phyloP scores from a whole-genome alignment of 495 filamentous ascomycete species.

The Penicillium robsamsonii region DNA sequence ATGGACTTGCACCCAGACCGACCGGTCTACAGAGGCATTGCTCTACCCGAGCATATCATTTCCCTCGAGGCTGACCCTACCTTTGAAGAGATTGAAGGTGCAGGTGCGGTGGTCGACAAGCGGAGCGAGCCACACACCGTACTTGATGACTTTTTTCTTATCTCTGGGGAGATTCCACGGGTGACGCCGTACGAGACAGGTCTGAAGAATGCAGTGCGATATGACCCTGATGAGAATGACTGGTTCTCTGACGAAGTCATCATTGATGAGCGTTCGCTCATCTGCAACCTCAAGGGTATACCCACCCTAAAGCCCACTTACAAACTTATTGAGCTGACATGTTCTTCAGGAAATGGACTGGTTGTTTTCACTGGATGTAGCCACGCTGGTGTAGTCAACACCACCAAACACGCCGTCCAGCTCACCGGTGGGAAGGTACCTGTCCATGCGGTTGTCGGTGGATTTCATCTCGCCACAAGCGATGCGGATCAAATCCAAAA shows the following conservation, averaged over 20 bases:
- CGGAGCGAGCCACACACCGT: constrained; percentile 47
- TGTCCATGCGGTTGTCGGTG: constrained; percentile 58
- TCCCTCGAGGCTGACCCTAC: constrained; percentile 58
- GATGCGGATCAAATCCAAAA: constrained; percentile 42
- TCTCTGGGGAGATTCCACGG: constrained; percentile 59
- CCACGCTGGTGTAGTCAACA: constrained; percentile 60
- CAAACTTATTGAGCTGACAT: constrained; percentile 4
- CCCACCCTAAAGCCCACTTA: background rate
- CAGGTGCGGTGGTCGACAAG: constrained; percentile 49
- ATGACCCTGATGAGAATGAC: constrained; percentile 39
- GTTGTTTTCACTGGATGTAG: constrained; percentile 64
- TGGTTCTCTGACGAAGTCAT: constrained; percentile 58
- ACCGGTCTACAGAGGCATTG: constrained; percentile 54
- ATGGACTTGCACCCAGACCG: constrained; percentile 57
- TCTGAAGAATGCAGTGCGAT: constrained; percentile 47
- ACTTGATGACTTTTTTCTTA: constrained; percentile 54
- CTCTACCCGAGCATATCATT: constrained; percentile 41
- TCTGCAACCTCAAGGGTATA: constrained; percentile 57
- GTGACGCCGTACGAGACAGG: constrained; percentile 55
- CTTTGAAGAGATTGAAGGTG: constrained; percentile 49
- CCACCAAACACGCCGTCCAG: constrained; percentile 48
- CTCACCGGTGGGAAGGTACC: constrained; percentile 38
- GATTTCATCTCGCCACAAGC: constrained; percentile 57
- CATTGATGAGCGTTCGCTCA: constrained; percentile 57
- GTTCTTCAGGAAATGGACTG: constrained; percentile 48